Percentiles rank a stretch among this genome's conserved stretches.
Conservation (phyloP, 2,329 filamentous ascomycete genomes). For the Teratosphaeria zuluensis region DNA sequence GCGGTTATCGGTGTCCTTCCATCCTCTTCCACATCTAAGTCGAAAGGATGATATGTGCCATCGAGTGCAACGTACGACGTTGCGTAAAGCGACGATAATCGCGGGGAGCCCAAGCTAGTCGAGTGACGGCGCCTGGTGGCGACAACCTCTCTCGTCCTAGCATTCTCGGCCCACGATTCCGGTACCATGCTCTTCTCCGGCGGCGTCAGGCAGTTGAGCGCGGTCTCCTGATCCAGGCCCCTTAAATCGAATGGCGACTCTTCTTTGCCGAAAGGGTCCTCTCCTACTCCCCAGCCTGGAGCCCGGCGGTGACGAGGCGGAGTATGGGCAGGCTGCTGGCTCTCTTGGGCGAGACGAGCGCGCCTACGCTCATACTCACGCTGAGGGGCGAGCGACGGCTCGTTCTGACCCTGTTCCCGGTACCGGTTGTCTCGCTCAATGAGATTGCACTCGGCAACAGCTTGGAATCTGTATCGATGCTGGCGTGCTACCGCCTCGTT, state of each 20-base stretch:
- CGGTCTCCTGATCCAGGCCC: background rate
- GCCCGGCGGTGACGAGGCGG: background rate
- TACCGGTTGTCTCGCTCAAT: background rate
- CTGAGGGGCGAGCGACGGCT: background rate
- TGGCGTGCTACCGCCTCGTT: background rate
- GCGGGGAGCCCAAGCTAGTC: background rate
- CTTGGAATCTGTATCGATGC: background rate
- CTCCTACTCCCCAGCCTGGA: background rate
- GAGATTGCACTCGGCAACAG: background rate
- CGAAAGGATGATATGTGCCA: background rate
- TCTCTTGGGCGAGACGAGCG: background rate
- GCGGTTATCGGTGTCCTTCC: background rate
- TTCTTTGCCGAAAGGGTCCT: background rate
- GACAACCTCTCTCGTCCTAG: background rate
- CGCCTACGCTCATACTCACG: background rate
- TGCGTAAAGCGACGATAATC: background rate
- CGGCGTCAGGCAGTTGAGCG: background rate
- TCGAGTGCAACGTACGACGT: background rate
- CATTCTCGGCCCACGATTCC: background rate
- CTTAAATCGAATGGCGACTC: background rate
- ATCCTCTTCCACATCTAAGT: background rate
- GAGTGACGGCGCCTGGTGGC: background rate
- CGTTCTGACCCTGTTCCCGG: background rate
- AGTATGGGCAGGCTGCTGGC: background rate
- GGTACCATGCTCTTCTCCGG: background rate